A percentile compares a stretch with the other conserved stretches of the same genome.
Conservation (phyloP, 345 rosid species). For the Eucalyptus curtisii region DNA sequence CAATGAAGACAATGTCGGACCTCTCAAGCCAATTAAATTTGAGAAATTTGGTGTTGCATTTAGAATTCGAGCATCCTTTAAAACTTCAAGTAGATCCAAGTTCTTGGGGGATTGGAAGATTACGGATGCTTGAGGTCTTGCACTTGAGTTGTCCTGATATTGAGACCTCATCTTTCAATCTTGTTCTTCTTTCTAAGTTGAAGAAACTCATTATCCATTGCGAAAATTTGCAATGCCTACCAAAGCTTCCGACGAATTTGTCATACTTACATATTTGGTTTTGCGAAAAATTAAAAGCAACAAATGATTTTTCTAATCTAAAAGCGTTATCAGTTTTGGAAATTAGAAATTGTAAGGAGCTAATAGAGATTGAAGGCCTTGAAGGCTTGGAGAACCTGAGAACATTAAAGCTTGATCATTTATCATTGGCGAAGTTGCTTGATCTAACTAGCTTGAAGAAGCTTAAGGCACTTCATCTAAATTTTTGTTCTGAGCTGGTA, state of each 20-base stretch:
- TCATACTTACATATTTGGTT: background rate
- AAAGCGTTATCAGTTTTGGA: background rate
- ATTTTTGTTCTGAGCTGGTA: no score
- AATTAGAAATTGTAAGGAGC: fast-evolving
- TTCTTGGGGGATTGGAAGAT: background rate
- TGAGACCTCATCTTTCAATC: background rate
- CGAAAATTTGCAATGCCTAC: background rate
- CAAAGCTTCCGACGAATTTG: background rate
- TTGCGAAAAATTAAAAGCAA: background rate
- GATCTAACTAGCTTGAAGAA: no score
- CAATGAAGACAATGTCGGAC: background rate
- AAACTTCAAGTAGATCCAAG: background rate
- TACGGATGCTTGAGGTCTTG: background rate
- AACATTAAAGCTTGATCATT: no score
- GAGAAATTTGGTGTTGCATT: background rate
- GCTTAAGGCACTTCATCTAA: no score
- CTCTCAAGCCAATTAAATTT: background rate
- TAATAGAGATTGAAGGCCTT: background rate
- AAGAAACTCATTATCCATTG: background rate
- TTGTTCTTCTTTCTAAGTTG: background rate
- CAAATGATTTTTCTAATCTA: background rate
- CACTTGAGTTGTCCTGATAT: background rate
- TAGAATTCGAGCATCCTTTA: background rate
- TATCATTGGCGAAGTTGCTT: no score
- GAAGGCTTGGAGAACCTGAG: no score